A percentile compares a stretch with the other conserved stretches of the same genome.
Conservation (phyloP, 2,329 filamentous ascomycete species). For the Colletotrichum caudatum region DNA sequence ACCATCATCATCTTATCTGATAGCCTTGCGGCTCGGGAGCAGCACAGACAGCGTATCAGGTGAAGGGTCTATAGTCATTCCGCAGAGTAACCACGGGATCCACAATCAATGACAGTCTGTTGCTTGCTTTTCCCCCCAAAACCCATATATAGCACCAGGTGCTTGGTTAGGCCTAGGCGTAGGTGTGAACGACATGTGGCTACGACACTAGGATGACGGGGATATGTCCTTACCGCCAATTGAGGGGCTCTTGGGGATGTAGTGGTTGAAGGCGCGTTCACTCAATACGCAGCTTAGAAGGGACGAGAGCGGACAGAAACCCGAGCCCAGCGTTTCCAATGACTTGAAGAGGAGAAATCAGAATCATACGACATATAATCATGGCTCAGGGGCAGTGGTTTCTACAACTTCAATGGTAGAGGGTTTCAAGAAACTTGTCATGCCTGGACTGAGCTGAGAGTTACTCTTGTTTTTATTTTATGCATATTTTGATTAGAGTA, state of each 20-base stretch:
- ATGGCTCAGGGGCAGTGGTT: not conserved
- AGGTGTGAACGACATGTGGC: not conserved
- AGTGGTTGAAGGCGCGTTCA: not conserved
- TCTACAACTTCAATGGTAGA: not conserved
- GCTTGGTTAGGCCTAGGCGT: not conserved
- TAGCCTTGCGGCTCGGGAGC: not conserved
- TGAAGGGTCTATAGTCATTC: not conserved
- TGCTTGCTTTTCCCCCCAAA: not conserved
- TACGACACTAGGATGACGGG: not conserved
- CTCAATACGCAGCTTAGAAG: not conserved
- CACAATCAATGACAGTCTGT: not conserved
- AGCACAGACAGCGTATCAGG: not conserved
- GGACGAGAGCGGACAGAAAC: not conserved
- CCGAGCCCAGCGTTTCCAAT: not conserved
- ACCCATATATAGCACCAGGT: not conserved
- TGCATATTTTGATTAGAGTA: not conserved
- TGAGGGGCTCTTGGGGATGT: not conserved
- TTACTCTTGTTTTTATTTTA: rapidly evolving
- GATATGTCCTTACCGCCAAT: not conserved
- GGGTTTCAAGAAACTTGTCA: not conserved
- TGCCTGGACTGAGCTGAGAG: not conserved
- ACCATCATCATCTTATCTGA: not conserved
- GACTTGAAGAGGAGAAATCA: too few relatives aligned
- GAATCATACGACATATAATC: not conserved
- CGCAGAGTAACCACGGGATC: not conserved